A percentile compares a stretch with the other conserved stretches of the same genome.
phyloP scores from a whole-genome alignment of 768 basidiomycete species.

The Boletus pseudopeckii region DNA sequence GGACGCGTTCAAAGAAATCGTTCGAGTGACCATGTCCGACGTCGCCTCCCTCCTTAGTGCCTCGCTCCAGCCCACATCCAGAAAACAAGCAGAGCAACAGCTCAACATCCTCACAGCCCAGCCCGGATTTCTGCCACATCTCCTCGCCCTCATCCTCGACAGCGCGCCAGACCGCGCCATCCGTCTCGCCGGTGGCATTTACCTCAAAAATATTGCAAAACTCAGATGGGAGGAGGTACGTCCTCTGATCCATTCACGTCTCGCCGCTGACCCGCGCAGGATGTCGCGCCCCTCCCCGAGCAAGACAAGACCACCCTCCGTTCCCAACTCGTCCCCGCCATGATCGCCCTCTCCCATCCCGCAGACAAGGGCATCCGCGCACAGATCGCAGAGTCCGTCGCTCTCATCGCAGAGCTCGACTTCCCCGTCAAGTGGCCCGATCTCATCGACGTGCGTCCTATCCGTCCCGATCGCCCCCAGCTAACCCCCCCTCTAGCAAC shows the following conservation, averaged over 20 bases:
- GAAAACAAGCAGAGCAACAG: constrained; percentile 80
- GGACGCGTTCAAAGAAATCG: background rate
- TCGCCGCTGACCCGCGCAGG: constrained; percentile 38
- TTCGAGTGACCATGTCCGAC: constrained; percentile 50
- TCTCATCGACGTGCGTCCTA: constrained; percentile 77
- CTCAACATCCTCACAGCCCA: constrained; percentile 66
- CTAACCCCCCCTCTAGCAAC: constrained; percentile 59
- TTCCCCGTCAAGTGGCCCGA: constrained; percentile 88
- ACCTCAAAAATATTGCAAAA: constrained; percentile 89
- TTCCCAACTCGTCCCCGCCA: constrained; percentile 79
- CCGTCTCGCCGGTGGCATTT: constrained; percentile 81
- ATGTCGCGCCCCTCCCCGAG: constrained; percentile 66
- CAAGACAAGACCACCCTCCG: constrained; percentile 74
- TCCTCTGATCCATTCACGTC: background rate
- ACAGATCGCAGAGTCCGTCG: constrained; percentile 91
- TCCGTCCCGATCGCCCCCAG: constrained; percentile 2
- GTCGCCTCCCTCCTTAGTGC: constrained; percentile 67
- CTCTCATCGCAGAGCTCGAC: constrained; percentile 87
- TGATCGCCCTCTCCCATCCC: constrained; percentile 79
- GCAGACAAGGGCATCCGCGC: constrained; percentile 70
- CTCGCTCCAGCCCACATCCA: constrained; percentile 62
- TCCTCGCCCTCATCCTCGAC: constrained; percentile 77
- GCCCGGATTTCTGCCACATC: constrained; percentile 72
- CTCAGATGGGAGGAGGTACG: constrained; percentile 85
- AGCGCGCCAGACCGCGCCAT: constrained; percentile 60